phyloP scores from a whole-genome alignment of 164 flowering plant genomes.

The Umbellularia californica region DNA sequence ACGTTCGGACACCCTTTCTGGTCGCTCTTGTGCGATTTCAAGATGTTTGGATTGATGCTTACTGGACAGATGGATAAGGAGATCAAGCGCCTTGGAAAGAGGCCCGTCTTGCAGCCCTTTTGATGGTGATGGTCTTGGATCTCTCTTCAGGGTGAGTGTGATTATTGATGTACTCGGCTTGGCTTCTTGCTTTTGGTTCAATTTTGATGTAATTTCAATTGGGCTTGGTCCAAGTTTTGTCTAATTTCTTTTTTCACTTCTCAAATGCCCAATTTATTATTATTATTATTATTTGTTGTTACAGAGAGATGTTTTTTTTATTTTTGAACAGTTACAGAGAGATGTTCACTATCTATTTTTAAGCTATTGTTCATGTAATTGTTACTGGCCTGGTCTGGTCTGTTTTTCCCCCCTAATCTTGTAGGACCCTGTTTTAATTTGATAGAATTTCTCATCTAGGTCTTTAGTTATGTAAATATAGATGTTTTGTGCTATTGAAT shows the following conservation, averaged over 20 bases:
- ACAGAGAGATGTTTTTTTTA: too few species aligned
- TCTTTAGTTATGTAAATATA: too few species aligned
- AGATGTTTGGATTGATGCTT: slow-evolving; percentile 93
- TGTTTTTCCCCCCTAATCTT: too few species aligned
- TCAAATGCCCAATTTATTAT: not conserved
- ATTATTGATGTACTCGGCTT: not conserved
- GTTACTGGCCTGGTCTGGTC: too few species aligned
- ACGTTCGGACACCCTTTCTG: slow-evolving; percentile 87
- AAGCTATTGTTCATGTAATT: too few species aligned
- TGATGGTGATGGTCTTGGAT: not conserved
- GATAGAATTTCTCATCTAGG: too few species aligned
- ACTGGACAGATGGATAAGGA: slow-evolving; percentile 91
- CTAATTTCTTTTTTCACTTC: too few species aligned
- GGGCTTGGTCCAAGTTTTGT: not conserved
- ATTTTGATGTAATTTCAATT: not conserved
- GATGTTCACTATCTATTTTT: too few species aligned
- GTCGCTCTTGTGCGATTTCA: slow-evolving; percentile 81
- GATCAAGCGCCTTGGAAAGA: slow-evolving; percentile 88
- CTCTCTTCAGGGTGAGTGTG: not conserved
- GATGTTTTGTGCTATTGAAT: too few species aligned
- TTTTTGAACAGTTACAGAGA: not conserved
- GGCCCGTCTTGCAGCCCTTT: slow-evolving; percentile 54
- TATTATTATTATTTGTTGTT: too few species aligned
- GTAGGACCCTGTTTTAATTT: too few species aligned
- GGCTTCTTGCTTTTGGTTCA: not conserved